These are phyloP conservation scores for Syncephalastrum monosporum DNA, from an alignment of 371 early-diverging fungal genomes.

Conservation along the genomic window DNA sequence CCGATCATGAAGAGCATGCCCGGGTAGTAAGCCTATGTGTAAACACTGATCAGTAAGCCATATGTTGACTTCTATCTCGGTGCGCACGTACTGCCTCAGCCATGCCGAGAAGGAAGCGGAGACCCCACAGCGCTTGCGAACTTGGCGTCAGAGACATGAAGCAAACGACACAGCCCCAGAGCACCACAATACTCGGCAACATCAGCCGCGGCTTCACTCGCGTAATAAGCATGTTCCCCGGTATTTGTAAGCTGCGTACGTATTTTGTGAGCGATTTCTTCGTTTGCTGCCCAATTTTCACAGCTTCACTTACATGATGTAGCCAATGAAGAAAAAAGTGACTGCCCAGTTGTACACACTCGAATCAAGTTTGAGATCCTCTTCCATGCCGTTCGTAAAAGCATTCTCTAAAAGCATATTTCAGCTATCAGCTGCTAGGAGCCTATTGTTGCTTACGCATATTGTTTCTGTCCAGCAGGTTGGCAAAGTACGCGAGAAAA, in stretches of 20 bases:
- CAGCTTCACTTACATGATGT: conserved; percentile 56
- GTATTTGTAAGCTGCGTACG: conserved; percentile 32
- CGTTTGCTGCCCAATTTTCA: too few relatives aligned
- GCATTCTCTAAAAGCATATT: conserved; percentile 30
- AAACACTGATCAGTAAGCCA: too few relatives aligned
- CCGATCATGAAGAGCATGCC: conserved; percentile 75
- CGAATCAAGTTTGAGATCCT: conserved; percentile 45
- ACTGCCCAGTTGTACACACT: conserved; percentile 61
- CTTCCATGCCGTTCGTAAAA: conserved; percentile 48
- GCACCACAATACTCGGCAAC: conserved; percentile 55
- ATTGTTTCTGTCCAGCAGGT: conserved; percentile 74
- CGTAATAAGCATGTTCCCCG: conserved; percentile 54
- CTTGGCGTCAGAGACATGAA: conserved; percentile 48
- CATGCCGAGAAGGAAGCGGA: conserved; percentile 65
- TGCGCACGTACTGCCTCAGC: conserved; percentile 44
- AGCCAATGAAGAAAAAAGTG: conserved; percentile 73
- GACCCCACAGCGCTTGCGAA: conserved; percentile 46
- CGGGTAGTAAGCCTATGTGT: conserved; percentile 61
- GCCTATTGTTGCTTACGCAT: conserved; percentile 47
- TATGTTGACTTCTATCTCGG: too few relatives aligned
- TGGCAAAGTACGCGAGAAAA: conserved; percentile 68
- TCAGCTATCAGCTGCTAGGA: neutral
- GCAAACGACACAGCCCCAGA: conserved; percentile 65
- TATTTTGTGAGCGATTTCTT: neutral
- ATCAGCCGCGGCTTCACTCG: conserved; percentile 48